Conservation (phyloP, 257 asterid genomes). For the Penstemon eatonii region DNA sequence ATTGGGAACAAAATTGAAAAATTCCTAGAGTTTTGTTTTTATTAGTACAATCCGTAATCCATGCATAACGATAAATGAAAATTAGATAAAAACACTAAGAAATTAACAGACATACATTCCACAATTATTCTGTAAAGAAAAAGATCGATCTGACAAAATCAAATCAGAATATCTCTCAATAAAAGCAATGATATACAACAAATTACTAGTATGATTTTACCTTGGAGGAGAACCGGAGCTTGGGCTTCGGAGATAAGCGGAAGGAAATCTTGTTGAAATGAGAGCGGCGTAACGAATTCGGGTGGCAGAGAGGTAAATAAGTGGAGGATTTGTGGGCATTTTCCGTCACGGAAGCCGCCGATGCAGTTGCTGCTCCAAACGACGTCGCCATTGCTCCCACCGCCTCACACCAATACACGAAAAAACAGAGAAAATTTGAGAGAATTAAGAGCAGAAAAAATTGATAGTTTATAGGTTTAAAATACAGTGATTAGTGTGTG, state of each 20-base stretch:
- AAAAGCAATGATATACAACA: neutral
- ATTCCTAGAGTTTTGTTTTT: no score
- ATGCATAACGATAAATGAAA: no score
- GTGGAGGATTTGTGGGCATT: conserved; percentile 46
- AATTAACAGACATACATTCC: no score
- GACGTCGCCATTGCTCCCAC: conserved; percentile 59
- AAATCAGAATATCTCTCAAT: neutral
- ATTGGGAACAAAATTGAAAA: no score
- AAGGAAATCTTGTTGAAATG: conserved; percentile 49
- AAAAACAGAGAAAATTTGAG: no score
- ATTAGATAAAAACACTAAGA: no score
- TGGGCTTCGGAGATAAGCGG: conserved; percentile 57
- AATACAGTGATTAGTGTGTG: neutral
- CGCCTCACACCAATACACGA: neutral
- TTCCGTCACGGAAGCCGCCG: conserved; percentile 43
- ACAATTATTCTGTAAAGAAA: no score
- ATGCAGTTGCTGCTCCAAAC: conserved; percentile 45
- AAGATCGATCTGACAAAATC: conserved; percentile 1
- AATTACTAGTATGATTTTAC: conserved; percentile 27
- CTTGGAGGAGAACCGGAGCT: conserved; percentile 62
- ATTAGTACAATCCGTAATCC: no score
- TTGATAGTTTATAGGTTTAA: no score
- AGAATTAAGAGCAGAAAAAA: neutral
- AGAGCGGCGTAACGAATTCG: conserved; percentile 26
- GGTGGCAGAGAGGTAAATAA: conserved; percentile 41